Conservation (phyloP, 139 green algal genomes). For the Dunaliella primolecta region DNA sequence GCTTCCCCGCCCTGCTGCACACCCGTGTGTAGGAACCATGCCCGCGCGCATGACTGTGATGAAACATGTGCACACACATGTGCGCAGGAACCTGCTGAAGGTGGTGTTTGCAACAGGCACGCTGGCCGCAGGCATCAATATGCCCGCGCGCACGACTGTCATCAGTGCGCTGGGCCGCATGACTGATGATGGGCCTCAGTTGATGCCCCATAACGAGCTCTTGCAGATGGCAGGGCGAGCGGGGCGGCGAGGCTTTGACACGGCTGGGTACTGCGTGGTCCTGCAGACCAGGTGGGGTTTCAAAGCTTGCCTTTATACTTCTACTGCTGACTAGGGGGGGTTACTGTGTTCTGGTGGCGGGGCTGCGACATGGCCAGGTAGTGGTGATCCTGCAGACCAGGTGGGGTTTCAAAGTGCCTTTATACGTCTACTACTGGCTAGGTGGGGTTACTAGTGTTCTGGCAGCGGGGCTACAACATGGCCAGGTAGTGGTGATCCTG, state of each 20-base stretch:
- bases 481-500: no score
- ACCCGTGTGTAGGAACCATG: neutral
- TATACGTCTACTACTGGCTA: no score
- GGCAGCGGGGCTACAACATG: no score
- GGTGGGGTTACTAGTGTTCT: no score
- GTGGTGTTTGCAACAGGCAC: conserved; percentile 96
- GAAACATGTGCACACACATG: neutral
- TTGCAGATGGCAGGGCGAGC: conserved; percentile 78
- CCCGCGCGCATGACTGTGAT: neutral
- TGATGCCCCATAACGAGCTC: conserved; percentile 87
- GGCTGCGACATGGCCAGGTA: no score
- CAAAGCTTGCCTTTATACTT: neutral
- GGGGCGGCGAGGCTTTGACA: conserved; percentile 81
- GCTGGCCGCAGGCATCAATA: conserved; percentile 97
- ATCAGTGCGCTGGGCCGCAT: conserved; percentile 68
- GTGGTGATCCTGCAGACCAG: no score
- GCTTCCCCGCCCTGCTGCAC: no score
- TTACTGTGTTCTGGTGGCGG: no score
- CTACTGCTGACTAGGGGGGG: no score
- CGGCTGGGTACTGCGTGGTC: conserved; percentile 70
- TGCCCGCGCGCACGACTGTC: conserved; percentile 92
- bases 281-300: conserved; percentile 49
- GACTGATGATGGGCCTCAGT: conserved; percentile 42
- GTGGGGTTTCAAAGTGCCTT: no score
- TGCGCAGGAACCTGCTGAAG: conserved; percentile 55